A percentile compares a stretch with the other conserved stretches of the same genome.
Evolutionary conservation across 1,139 yeast genomes (phyloP).

Genomic region (Suhomyces anneliseae): DNA sequence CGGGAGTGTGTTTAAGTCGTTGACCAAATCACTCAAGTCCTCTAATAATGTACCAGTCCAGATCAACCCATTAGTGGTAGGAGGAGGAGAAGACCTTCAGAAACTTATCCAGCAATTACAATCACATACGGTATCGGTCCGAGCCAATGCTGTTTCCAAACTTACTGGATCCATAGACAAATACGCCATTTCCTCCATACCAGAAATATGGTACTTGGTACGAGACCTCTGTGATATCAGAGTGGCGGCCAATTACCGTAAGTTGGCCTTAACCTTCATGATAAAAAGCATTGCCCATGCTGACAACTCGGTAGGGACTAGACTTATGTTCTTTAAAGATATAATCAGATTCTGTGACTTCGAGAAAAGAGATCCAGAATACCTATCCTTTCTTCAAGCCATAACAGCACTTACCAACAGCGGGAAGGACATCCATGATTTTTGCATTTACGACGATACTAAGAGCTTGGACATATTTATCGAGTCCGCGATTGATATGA

Average conservation of each 20-base stretch:
- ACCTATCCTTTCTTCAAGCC: slow-evolving; percentile 55
- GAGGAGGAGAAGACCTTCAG: slow-evolving; percentile 57
- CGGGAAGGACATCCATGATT: slow-evolving; percentile 62
- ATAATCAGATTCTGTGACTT: slow-evolving; percentile 48
- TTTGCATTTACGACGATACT: slow-evolving; percentile 48
- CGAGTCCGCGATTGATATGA: slow-evolving; percentile 4
- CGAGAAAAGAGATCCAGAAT: slow-evolving; percentile 45
- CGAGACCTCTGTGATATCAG: slow-evolving; percentile 51
- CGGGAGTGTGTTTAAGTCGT: slow-evolving; percentile 53
- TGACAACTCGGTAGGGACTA: slow-evolving; percentile 46
- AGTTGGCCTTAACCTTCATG: slow-evolving; percentile 55
- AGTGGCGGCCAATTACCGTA: slow-evolving; percentile 45
- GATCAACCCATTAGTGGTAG: slow-evolving; percentile 61
- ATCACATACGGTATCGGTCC: slow-evolving; percentile 38
- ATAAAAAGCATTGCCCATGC: slow-evolving; percentile 56
- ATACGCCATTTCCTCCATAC: slow-evolving; percentile 57
- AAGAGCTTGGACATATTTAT: slow-evolving; percentile 45
- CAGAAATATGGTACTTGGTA: slow-evolving; percentile 77
- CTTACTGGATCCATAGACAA: slow-evolving; percentile 53
- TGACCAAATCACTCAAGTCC: slow-evolving; percentile 52
- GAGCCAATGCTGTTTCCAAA: slow-evolving; percentile 53
- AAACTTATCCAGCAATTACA: slow-evolving; percentile 41
- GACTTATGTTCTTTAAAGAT: slow-evolving; percentile 60
- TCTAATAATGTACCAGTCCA: slow-evolving; percentile 40
- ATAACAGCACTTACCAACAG: slow-evolving; percentile 54